These are phyloP conservation scores for Secale cereale DNA, from an alignment of 176 grass and related monocot genomes.

Conservation along the genomic window DNA sequence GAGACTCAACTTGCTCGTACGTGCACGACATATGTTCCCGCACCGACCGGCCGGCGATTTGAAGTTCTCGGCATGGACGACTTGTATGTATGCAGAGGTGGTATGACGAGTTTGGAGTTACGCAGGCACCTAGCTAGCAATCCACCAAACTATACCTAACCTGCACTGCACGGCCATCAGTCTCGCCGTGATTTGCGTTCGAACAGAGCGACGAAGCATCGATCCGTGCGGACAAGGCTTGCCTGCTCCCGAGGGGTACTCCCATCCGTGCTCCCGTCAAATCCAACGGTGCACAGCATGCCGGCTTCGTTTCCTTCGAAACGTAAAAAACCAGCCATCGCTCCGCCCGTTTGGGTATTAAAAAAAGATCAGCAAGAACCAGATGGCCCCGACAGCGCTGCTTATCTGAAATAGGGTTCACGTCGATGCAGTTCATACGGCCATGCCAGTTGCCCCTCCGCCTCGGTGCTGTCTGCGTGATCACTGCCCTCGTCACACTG, in stretches of 20 bases:
- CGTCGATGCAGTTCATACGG: too few species aligned
- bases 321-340: neutral
- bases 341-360: too few species aligned
- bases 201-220: neutral
- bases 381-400: too few species aligned
- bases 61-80: neutral
- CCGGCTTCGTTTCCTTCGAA: too few species aligned
- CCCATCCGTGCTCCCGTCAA: too few species aligned
- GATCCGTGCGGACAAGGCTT: constrained; percentile 2
- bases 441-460: too few species aligned
- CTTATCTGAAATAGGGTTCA: too few species aligned
- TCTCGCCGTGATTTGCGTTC: constrained; percentile 17
- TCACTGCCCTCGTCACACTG: too few species aligned
- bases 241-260: too few species aligned
- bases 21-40: neutral
- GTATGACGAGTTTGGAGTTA: neutral
- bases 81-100: neutral
- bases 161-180: neutral
- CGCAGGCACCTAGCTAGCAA: neutral
- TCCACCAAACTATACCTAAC: neutral
- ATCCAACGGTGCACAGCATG: too few species aligned
- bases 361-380: too few species aligned
- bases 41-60: neutral
- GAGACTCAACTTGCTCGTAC: neutral
- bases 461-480: too few species aligned